These are phyloP conservation scores for Brassica carinata DNA, from an alignment of 345 rosid species.

Conservation along the genomic window DNA sequence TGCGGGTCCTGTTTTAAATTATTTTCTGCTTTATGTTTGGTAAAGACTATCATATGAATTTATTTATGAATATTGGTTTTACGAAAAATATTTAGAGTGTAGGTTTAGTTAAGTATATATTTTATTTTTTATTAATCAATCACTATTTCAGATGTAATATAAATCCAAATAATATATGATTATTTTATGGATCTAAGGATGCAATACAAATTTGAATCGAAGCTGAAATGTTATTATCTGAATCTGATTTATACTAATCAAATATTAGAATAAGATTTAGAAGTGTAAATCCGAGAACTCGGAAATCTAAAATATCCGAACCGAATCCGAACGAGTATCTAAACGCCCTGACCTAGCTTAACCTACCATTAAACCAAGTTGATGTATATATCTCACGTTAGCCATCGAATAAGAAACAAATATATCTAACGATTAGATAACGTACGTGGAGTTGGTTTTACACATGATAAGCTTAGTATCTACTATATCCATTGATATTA, in stretches of 20 bases:
- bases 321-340: too few species aligned
- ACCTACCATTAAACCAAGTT: background rate
- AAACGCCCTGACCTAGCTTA: background rate
- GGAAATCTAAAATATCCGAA: too few species aligned
- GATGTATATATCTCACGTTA: background rate
- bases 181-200: too few species aligned
- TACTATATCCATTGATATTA: conserved; percentile 4
- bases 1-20: background rate
- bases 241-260: too few species aligned
- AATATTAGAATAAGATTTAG: too few species aligned
- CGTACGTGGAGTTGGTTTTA: background rate
- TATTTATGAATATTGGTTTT: background rate
- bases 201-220: too few species aligned
- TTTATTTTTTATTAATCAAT: too few species aligned
- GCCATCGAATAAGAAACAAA: background rate
- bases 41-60: background rate
- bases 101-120: too few species aligned
- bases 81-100: background rate
- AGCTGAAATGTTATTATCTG: too few species aligned
- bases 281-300: too few species aligned
- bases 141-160: too few species aligned
- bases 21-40: background rate
- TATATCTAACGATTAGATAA: background rate
- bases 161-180: too few species aligned
- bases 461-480: background rate